Conservation (phyloP, 352 stramenopile genomes). For the Vaucheria bursata region DNA sequence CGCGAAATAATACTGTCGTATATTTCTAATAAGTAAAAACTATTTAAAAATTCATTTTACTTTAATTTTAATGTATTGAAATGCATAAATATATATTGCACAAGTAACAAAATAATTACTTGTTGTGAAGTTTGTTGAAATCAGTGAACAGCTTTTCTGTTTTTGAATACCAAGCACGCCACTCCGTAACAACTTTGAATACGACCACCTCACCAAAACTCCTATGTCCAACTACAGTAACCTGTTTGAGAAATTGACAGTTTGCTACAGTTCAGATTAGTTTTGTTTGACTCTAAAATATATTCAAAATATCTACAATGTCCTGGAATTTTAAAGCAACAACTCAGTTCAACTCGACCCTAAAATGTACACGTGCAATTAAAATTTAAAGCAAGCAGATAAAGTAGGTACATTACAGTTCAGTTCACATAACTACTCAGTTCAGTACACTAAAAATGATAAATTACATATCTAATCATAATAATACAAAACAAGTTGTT, state of each 20-base stretch:
- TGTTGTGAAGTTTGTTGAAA: constrained; percentile 49
- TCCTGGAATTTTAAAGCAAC: constrained; percentile 32
- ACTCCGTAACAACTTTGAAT: constrained; percentile 46
- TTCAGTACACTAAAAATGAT: too few relatives aligned
- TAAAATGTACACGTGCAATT: too few relatives aligned
- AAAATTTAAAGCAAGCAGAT: too few relatives aligned
- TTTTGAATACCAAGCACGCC: constrained; percentile 46
- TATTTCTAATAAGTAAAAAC: background rate
- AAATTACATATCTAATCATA: too few relatives aligned
- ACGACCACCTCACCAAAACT: constrained; percentile 42
- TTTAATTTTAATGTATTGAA: background rate
- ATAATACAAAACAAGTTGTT: too few relatives aligned
- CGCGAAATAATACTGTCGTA: too few relatives aligned
- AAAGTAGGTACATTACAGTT: too few relatives aligned
- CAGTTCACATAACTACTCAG: too few relatives aligned
- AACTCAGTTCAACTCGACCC: too few relatives aligned
- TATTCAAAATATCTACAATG: constrained; percentile 21
- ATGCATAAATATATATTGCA: background rate
- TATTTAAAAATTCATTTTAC: background rate
- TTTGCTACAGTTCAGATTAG: background rate
- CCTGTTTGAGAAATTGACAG: constrained; percentile 15
- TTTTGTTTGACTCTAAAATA: constrained; percentile 2
- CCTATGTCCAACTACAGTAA: constrained; percentile 37
- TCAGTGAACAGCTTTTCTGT: constrained; percentile 47
- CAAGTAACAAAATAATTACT: background rate